Percentiles rank a stretch among this genome's conserved stretches.
Evolutionary conservation across 805 yeast genomes (phyloP).

Genomic region (Pichia ethanolica): DNA sequence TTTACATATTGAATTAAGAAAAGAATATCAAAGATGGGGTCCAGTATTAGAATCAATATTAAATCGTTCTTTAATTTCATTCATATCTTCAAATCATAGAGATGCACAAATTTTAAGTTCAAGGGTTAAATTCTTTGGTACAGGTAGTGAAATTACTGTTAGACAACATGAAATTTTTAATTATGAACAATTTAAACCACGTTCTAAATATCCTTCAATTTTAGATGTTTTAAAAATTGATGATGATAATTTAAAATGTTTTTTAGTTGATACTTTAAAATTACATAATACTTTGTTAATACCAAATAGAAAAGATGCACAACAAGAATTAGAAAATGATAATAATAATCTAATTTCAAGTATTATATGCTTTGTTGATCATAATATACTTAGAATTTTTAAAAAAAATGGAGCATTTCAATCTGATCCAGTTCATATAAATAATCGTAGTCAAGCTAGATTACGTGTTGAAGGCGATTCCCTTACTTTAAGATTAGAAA

Average conservation of each 20-base stretch:
- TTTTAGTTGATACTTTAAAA: constrained; percentile 54
- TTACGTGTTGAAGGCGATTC: constrained; percentile 21
- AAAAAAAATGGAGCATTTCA: constrained; percentile 24
- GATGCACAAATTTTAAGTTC: constrained; percentile 45
- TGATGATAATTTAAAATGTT: constrained; percentile 46
- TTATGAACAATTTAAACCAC: constrained; percentile 40
- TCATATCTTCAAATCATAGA: constrained; percentile 52
- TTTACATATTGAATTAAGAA: constrained; percentile 45
- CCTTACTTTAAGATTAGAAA: constrained; percentile 10
- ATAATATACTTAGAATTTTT: constrained; percentile 18
- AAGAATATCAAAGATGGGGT: constrained; percentile 48
- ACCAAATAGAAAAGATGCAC: constrained; percentile 45
- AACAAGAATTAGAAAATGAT: constrained; percentile 30
- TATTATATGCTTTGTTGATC: constrained; percentile 21
- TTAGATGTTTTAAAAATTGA: constrained; percentile 54
- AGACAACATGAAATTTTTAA: constrained; percentile 53
- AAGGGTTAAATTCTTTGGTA: constrained; percentile 27
- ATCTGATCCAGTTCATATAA: constrained; percentile 23
- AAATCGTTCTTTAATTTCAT: constrained; percentile 45
- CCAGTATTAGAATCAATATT: constrained; percentile 52
- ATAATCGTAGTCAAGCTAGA: constrained; percentile 13
- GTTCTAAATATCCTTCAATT: constrained; percentile 36
- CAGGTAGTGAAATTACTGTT: constrained; percentile 37
- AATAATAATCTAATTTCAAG: constrained; percentile 21
- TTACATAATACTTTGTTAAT: constrained; percentile 56